phyloP scores from a whole-genome alignment of 495 filamentous ascomycete genomes.

The Hypoxylon trugodes region DNA sequence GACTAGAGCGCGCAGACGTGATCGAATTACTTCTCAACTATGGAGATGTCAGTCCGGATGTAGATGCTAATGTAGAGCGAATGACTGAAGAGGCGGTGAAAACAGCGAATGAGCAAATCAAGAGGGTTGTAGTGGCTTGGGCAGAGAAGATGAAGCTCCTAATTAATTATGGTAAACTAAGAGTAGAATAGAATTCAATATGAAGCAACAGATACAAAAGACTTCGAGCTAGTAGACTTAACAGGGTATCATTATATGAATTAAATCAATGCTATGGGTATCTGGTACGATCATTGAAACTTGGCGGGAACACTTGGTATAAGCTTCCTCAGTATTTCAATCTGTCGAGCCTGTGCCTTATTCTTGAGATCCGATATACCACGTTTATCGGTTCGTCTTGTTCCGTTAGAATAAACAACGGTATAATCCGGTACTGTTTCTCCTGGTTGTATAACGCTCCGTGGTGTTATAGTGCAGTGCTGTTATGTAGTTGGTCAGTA shows the following conservation, averaged over 20 bases:
- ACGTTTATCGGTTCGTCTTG: slow-evolving; percentile 64
- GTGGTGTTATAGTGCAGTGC: slow-evolving; percentile 62
- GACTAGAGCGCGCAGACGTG: no score
- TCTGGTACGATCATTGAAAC: slow-evolving; percentile 52
- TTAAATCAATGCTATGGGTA: slow-evolving; percentile 8
- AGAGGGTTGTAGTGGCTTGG: no score
- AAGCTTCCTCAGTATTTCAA: slow-evolving; percentile 68
- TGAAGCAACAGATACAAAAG: slow-evolving; percentile 8
- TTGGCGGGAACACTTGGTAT: slow-evolving; percentile 70
- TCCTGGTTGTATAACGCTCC: slow-evolving; percentile 58
- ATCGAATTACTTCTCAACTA: no score
- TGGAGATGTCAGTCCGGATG: no score
- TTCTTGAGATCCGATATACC: slow-evolving; percentile 62
- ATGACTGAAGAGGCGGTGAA: no score
- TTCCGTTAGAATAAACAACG: slow-evolving; percentile 68
- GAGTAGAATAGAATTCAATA: background rate
- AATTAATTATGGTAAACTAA: no score
- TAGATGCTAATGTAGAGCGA: no score
- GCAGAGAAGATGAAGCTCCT: no score
- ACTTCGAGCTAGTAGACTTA: background rate
- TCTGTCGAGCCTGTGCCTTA: slow-evolving; percentile 65
- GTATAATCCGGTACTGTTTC: slow-evolving; percentile 70
- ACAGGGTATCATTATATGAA: slow-evolving; percentile 31
- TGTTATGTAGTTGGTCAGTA: slow-evolving; percentile 54
- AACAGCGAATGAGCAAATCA: no score